Evolutionary conservation across 306 rosid genomes (phyloP), one percentile per base, ranked within the genome.

Genomic region (Ormosia emarginata): DNA sequence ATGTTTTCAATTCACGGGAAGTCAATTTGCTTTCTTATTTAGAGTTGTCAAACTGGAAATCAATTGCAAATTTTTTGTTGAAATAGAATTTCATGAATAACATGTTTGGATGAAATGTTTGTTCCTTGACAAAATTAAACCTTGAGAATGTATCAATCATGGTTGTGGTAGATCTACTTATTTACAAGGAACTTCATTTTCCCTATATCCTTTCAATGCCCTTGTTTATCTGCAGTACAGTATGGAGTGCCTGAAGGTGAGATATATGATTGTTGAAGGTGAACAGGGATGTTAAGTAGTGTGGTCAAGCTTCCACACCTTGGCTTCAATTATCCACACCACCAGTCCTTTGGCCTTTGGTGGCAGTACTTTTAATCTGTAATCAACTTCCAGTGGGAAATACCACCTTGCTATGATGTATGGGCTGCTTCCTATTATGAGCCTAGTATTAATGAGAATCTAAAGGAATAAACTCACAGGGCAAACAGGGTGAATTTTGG

Each of bases 381-480:
- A 93, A 87, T 95, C 99, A 12, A 95, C 98, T 79, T 95, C 98
- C 7, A 98, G 99, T 65, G 99, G 99, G 70, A 81, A 95, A 83
- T 95, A 95, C 98, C 99, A 95, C 77, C 99, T 91, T 55, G 94
- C 90, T 79, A 86, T 24, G 24, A 24, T 0, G 24, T 24, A 24
- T 86, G 9, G 89, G 89, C 71, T 86, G 89, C 78, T 86, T 86
- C 14, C 89, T 87, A 79, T 83, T 37, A 83, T 86, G 89, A 83
- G 89, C 37, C 89, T 86, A 44, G 46, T 0, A 70, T 78, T 14
- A 59, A 74, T 43, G 0, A 67, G 56, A 59, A 59, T 61, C 40
- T 0, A 0, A 43, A 18, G 8, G n/a, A 49, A 13, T 12, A n/a
- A 53, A 89, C 98, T 87, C 79, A 95, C 98, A 29, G 99, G 99